Evolutionary conservation across 2,329 filamentous ascomycete genomes (phyloP).

Genomic region (Parastagonospora avenae): DNA sequence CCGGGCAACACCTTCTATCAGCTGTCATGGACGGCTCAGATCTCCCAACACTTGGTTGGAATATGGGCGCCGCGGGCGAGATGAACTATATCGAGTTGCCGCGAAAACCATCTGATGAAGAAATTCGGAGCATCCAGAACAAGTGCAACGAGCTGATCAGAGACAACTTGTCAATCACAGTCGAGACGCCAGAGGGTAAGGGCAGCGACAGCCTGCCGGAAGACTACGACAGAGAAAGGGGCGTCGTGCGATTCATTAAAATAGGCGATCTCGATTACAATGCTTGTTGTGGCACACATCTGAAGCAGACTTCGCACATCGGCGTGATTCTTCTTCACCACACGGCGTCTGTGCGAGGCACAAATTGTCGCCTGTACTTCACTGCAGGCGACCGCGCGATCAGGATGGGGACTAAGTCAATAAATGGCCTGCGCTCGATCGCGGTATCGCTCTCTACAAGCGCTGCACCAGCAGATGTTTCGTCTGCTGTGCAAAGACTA

Average conservation of each 20-base stretch:
- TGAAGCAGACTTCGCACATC: conserved; percentile 41
- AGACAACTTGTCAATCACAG: conserved; percentile 33
- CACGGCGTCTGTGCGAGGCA: conserved; percentile 35
- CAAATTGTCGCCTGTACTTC: conserved; percentile 40
- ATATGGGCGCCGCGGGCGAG: conserved; percentile 39
- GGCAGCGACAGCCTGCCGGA: conserved; percentile 32
- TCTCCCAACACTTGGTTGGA: conserved; percentile 37
- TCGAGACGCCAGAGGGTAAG: conserved; percentile 36
- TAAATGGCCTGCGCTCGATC: conserved; percentile 33
- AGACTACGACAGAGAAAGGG: conserved; percentile 41
- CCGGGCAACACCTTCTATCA: conserved; percentile 42
- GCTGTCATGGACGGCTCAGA: conserved; percentile 40
- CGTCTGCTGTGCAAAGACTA: conserved; percentile 28
- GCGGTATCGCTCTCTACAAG: conserved; percentile 32
- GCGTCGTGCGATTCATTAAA: conserved; percentile 38
- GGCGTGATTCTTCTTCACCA: conserved; percentile 38
- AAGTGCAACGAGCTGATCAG: conserved; percentile 36
- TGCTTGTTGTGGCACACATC: conserved; percentile 42
- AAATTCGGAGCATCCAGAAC: conserved; percentile 31
- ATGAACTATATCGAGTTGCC: conserved; percentile 43
- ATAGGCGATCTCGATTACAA: conserved; percentile 43
- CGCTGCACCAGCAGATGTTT: conserved; percentile 28
- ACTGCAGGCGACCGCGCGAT: conserved; percentile 39
- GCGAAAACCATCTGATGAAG: conserved; percentile 33
- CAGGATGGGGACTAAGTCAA: conserved; percentile 28